These are phyloP conservation scores for Candida buenavistaensis DNA, from an alignment of 1,139 yeast species.

Conservation along the genomic window DNA sequence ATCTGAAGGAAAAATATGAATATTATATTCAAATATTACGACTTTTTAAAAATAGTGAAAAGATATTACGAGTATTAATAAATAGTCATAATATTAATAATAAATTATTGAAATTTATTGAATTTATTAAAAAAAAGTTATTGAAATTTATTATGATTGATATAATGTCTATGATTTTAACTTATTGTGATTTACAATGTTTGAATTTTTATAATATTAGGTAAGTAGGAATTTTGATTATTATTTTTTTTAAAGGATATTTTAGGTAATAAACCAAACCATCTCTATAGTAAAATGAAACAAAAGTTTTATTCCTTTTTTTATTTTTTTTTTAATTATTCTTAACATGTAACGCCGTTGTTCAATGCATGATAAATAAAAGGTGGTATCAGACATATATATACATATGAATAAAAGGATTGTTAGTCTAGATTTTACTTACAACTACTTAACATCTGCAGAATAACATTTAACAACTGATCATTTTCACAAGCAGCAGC, in stretches of 20 bases:
- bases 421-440: too few species aligned
- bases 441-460: constrained; percentile 89
- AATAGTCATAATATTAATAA: constrained; percentile 11
- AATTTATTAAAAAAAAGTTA: constrained; percentile 37
- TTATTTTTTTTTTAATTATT: too few species aligned
- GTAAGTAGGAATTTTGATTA: not conserved
- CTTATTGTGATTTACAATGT: constrained; percentile 32
- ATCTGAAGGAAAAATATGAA: constrained; percentile 35
- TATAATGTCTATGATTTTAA: constrained; percentile 37
- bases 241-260: too few species aligned
- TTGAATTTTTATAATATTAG: constrained; percentile 8
- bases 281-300: too few species aligned
- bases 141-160: constrained; percentile 43
- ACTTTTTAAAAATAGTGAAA: constrained; percentile 19
- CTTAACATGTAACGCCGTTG: too few species aligned
- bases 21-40: constrained; percentile 34
- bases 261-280: too few species aligned
- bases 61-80: constrained; percentile 14
- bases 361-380: too few species aligned
- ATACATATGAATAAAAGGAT: too few species aligned
- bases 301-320: too few species aligned
- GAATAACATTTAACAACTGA: constrained; percentile 82
- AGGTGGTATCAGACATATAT: too few species aligned
- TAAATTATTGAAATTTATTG: constrained; percentile 31
- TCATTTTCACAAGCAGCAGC: constrained; percentile 99